A percentile compares a stretch with the other conserved stretches of the same genome.
Conservation (phyloP, 164 flowering plant species). For the Cinnamomum chago region DNA sequence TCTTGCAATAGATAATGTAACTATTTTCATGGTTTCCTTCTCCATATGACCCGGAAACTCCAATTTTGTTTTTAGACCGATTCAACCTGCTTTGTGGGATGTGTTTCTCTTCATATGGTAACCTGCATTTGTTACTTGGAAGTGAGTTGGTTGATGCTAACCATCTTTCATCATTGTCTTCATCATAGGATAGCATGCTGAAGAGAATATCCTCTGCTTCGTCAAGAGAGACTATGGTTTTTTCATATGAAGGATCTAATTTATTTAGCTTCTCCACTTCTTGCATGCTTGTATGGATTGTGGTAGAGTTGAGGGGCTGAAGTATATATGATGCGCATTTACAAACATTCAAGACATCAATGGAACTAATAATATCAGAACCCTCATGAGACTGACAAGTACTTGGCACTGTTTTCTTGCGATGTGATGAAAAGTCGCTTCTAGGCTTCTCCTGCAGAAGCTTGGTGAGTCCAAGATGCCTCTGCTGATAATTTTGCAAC, state of each 20-base stretch:
- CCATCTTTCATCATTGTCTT: constrained; percentile 49
- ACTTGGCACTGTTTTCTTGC: not conserved
- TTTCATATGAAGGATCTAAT: constrained; percentile 14
- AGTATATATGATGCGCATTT: not conserved
- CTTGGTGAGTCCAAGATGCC: not conserved
- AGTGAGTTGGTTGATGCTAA: constrained; percentile 28
- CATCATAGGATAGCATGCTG: constrained; percentile 18
- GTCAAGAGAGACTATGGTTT: constrained; percentile 40
- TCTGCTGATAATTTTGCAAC: not conserved
- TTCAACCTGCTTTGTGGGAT: too few species aligned
- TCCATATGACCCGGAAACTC: not conserved
- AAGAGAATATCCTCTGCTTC: constrained; percentile 53
- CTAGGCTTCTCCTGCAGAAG: constrained; percentile 10
- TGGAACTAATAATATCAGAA: constrained; percentile 6
- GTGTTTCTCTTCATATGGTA: not conserved
- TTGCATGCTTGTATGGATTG: not conserved
- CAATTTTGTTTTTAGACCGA: not conserved
- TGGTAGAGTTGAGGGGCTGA: not conserved
- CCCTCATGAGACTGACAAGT: not conserved
- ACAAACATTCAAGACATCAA: constrained; percentile 4
- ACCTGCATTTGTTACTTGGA: not conserved
- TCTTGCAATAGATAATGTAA: not conserved
- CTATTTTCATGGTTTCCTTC: not conserved
- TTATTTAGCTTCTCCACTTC: not conserved
- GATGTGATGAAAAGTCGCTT: constrained; percentile 6